Base-by-base conservation (phyloP, 495 filamentous ascomycete genomes). In the Neurospora tetraspora region DNA sequence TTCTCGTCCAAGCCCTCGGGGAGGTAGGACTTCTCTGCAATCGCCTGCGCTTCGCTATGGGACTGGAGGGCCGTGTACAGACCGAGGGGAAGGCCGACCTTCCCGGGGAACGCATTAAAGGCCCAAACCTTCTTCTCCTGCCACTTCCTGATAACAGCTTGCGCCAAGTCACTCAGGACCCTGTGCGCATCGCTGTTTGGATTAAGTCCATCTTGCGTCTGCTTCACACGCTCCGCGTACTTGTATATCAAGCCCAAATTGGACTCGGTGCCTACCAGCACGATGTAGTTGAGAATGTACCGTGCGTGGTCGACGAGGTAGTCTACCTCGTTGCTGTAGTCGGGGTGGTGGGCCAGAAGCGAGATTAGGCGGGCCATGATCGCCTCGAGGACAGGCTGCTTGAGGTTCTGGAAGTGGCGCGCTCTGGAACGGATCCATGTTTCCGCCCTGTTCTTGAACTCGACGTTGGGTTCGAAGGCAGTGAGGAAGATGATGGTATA, bases 181-280 rank as follows among this genome's bases (percentile, higher is more conserved):
- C 97, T 96, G 34, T 98, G 87, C 68, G 91, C 89, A 72, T 91
- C 88, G 72, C 87, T 88, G 74, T 85, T 78, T 0, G 83, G 85
- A 45, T 85, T 85, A 68, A 98, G 87, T 31, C 88, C 91, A 77
- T 99, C 96, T 27, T 89, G 88, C 31, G 92, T 91, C 81, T 94
- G 91, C 82, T 99, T 99, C 69, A 97, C 91, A 10, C 94, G 90
- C 82, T 98, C 93, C 20, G 93, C 95, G 68, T 97, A 89, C 80
- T 97, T 93, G 84, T 91, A 96, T 72, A 99, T 94, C 73, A 97
- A 82, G 0, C 92, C 91, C 9, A 98, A 85, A 76, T 98, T 98
- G 23, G 92, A 89, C 75, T 93, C 90, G 37, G 90, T 96, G 12
- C 92, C 94, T 18, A 98, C 90, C 36, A 90, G 89, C 42, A 85